Evolutionary conservation across 2,329 filamentous ascomycete genomes (phyloP).

Genomic region (Trichophyton verrucosum): DNA sequence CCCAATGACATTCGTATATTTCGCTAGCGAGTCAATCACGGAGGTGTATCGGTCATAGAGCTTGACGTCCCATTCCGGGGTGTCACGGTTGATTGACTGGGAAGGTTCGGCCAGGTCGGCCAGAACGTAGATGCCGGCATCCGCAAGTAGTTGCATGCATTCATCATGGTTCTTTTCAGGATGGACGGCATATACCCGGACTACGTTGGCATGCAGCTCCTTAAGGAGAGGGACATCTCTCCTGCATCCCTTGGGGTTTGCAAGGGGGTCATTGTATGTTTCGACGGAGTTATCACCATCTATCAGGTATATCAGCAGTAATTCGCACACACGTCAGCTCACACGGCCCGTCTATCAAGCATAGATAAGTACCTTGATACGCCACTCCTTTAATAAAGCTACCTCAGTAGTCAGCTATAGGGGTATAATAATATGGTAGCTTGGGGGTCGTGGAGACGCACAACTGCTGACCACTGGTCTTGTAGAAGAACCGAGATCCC

Average conservation of each 20-base stretch:
- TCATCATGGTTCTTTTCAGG: slow-evolving; percentile 61
- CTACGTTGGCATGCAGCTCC: slow-evolving; percentile 74
- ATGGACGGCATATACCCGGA: slow-evolving; percentile 90
- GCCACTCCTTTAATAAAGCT: slow-evolving; percentile 84
- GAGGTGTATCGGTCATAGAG: slow-evolving; percentile 69
- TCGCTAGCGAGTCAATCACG: slow-evolving; percentile 67
- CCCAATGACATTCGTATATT: slow-evolving; percentile 84
- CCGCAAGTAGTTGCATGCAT: slow-evolving; percentile 73
- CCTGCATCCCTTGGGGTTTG: slow-evolving; percentile 57
- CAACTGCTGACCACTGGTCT: slow-evolving; percentile 65
- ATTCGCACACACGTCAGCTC: not conserved
- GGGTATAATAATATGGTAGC: not conserved
- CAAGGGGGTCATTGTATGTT: slow-evolving; percentile 70
- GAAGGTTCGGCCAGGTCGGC: slow-evolving; percentile 76
- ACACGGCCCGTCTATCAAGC: not conserved
- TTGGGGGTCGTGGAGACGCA: slow-evolving; percentile 21
- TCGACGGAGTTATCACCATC: slow-evolving; percentile 40
- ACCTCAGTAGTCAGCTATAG: slow-evolving; percentile 10
- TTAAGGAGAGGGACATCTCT: slow-evolving; percentile 75
- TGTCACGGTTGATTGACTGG: slow-evolving; percentile 71
- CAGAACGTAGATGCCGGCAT: slow-evolving; percentile 88
- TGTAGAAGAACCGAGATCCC: slow-evolving; percentile 82
- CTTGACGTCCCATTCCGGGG: slow-evolving; percentile 65
- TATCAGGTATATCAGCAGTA: slow-evolving; percentile 19
- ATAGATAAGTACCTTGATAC: slow-evolving; percentile 50